Base-by-base conservation (phyloP, 371 early-diverging fungal species). In the Parasitella parasitica region DNA sequence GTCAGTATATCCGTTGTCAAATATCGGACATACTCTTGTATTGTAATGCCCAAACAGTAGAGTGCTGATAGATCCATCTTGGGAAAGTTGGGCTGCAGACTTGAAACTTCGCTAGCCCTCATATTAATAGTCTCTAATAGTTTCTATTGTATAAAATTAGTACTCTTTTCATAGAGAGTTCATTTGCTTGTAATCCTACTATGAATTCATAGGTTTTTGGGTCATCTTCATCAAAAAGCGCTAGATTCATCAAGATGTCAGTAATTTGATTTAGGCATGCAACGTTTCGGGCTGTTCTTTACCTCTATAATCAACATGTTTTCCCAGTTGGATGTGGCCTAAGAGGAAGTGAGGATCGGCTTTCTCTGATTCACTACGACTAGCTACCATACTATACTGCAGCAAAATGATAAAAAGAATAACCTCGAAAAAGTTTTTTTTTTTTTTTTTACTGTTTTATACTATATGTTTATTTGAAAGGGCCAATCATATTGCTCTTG, bases 11-110 rank as follows among this genome's bases (percentile, higher is more conserved):
- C 48, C 1, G 54, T 41, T 12, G 13, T 35, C 3, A 54, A 20
- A 9, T 61, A 26, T 2, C 54, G 54, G 0, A 22, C 54, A 15
- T 61, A 61, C 54, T 61, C 61, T 54, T 61, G 61, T 6, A 61
- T 36, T 2, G 53, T 46, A 15, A 61, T 41, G 15, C 61, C 61
- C 4, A 54, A n/a, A 34, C 61, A 61, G 28, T 61, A 61, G 13
- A 61, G 43, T 12, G 61, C 53, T 41, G 61, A 54, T 54, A 61
- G 4, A 24, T 61, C 54, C 54, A 61, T 54, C 0, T 12, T 9
- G 1, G 61, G 61, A 12, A 61, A 54, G 4, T 15, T 15, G 22
- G 35, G 34, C 13, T 61, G 34, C 4, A 6, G n/a, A n/a, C 12
- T 13, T 27, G 54, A 16, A 7, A 61, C 27, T 54, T 61, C 34